A percentile compares a stretch with the other conserved stretches of the same genome.
phyloP scores from a whole-genome alignment of 1,139 yeast genomes.

The Sugiyamaella japonica region DNA sequence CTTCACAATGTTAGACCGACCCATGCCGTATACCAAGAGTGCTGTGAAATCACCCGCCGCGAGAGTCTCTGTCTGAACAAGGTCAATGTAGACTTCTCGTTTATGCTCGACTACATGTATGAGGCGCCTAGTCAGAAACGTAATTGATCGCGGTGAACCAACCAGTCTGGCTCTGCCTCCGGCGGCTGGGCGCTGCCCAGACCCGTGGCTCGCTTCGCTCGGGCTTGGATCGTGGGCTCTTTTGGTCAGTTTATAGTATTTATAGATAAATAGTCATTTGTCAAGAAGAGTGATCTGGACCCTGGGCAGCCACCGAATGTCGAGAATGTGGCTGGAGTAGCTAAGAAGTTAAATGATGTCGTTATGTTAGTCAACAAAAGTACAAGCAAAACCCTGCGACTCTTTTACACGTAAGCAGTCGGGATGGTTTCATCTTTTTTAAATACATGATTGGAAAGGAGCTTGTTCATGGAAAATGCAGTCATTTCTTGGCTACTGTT shows the following conservation, averaged over 20 bases:
- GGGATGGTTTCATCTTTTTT: constrained; percentile 21
- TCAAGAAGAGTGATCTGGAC: too few species aligned
- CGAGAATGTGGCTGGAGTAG: neutral
- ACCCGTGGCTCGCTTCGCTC: too few species aligned
- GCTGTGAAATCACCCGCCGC: constrained; percentile 53
- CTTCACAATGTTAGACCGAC: constrained; percentile 59
- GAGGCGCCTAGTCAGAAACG: constrained; percentile 24
- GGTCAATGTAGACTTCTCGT: constrained; percentile 50
- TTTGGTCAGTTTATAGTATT: neutral
- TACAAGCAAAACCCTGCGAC: neutral
- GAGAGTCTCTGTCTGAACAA: constrained; percentile 51
- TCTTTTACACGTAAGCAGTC: neutral
- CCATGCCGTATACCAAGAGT: constrained; percentile 50
- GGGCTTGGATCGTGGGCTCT: too few species aligned
- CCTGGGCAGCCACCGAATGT: too few species aligned
- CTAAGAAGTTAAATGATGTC: neutral
- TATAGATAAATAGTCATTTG: neutral
- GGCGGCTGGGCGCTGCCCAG: too few species aligned
- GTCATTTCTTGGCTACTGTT: constrained; percentile 43
- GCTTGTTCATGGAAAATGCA: constrained; percentile 68
- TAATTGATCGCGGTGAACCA: neutral
- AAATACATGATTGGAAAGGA: constrained; percentile 54
- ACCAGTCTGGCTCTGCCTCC: too few species aligned
- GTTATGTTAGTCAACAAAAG: neutral
- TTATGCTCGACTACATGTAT: constrained; percentile 83